These are phyloP conservation scores for Apiospora sp. DNA, from an alignment of 2,329 filamentous ascomycete species.

Conservation along the genomic window DNA sequence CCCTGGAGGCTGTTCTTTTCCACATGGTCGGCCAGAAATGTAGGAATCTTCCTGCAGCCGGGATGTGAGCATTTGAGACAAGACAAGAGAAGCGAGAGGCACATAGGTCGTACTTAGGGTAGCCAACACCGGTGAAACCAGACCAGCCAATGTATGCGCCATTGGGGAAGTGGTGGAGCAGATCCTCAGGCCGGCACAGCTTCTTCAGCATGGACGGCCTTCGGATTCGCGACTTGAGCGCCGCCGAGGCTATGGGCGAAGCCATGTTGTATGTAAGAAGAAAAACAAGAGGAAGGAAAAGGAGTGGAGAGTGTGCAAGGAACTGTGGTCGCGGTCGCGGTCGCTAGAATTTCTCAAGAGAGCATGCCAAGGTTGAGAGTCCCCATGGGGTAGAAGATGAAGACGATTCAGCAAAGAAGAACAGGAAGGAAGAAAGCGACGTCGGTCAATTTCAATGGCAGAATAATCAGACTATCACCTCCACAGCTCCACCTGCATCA, in stretches of 20 bases:
- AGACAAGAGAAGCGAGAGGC: background rate
- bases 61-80: conserved; percentile 28
- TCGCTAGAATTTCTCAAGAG: background rate
- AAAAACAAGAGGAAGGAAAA: conserved; percentile 7
- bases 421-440: conserved; percentile 4
- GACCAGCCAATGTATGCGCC: conserved; percentile 90
- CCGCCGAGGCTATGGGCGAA: conserved; percentile 69
- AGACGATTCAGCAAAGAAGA: conserved; percentile 16
- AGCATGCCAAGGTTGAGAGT: conserved; percentile 9
- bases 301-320: background rate
- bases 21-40: conserved; percentile 85
- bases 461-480: background rate
- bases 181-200: conserved; percentile 79
- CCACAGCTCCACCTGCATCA: conserved; percentile 6
- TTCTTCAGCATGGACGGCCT: conserved; percentile 82
- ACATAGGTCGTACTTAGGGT: conserved; percentile 73
- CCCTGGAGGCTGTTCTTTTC: conserved; percentile 87
- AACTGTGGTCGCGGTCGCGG: conserved; percentile 6
- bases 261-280: conserved; percentile 48
- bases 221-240: conserved; percentile 78
- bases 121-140: conserved; percentile 89
- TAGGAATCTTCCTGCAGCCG: conserved; percentile 77
- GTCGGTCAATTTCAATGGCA: conserved; percentile 10
- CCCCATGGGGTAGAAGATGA: conserved; percentile 8
- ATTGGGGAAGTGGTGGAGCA: conserved; percentile 83